Conservation (phyloP, 2,329 filamentous ascomycete genomes). For the Arachnomyces sp. region DNA sequence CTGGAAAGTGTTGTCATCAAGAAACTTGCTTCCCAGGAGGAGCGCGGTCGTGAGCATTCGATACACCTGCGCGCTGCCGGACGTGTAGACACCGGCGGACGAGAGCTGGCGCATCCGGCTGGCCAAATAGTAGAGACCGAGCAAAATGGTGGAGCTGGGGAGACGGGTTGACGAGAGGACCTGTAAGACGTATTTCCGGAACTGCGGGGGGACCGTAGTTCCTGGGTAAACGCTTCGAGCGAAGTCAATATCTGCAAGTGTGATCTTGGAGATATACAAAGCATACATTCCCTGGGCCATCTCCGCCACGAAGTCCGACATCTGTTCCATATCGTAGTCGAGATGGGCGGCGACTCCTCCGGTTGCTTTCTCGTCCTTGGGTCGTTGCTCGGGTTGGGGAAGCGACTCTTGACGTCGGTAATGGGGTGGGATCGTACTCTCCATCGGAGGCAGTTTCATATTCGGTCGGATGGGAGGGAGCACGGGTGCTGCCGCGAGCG, state of each 20-base stretch:
- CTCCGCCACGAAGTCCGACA: constrained; percentile 91
- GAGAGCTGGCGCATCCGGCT: constrained; percentile 72
- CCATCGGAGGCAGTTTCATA: constrained; percentile 34
- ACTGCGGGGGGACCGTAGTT: constrained; percentile 59
- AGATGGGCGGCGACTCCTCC: constrained; percentile 89
- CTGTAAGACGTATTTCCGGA: constrained; percentile 86
- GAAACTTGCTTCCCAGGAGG: constrained; percentile 85
- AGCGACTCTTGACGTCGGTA: constrained; percentile 35
- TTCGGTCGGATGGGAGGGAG: constrained; percentile 36
- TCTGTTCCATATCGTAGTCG: constrained; percentile 93
- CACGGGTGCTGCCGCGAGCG: constrained; percentile 25
- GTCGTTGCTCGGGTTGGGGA: constrained; percentile 27
- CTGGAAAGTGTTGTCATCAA: constrained; percentile 96
- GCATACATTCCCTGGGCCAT: constrained; percentile 71
- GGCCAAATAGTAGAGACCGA: constrained; percentile 83
- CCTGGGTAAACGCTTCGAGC: constrained; percentile 56
- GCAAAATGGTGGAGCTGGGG: constrained; percentile 81
- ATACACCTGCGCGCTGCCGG: constrained; percentile 65
- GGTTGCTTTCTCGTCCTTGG: constrained; percentile 59
- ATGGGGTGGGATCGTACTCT: constrained; percentile 33
- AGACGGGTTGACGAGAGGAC: constrained; percentile 84
- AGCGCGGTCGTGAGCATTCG: constrained; percentile 79
- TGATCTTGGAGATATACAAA: constrained; percentile 48
- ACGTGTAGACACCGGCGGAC: constrained; percentile 46
- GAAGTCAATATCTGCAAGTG: constrained; percentile 56